Base-by-base conservation (phyloP, 2,329 filamentous ascomycete genomes). In the Periconia sp. region DNA sequence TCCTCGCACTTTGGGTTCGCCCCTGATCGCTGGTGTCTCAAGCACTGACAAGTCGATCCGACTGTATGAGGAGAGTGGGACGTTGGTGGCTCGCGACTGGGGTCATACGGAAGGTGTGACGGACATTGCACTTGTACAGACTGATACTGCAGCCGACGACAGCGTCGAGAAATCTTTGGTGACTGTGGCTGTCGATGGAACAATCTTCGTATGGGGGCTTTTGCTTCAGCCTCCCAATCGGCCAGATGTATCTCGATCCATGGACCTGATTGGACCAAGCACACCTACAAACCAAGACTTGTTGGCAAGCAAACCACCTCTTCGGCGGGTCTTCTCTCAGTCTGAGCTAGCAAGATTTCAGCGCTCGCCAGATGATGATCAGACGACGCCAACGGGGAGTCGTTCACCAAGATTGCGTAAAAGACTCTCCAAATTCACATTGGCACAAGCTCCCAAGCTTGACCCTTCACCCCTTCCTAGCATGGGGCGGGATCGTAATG, bases 41-140 rank as follows among this genome's bases (percentile, higher is more conserved):
- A 92, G 92, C 57, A 96, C 89, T 1, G 94, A 99, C 69, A 99
- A 97, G 66, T 97, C 94, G 1, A 86, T 99, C 42, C 81, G 94
- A 24, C 75, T 99, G 12, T 99, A 99, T 60, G 89, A 96, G 55
- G 85, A 87, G 48, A 85, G 83, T 29, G 92, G 92, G 7, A 73
- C 76, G 2, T 86, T 99, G 43, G 73, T 97, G 19, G 88, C 91
- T 36, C 84, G 90, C 28, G 94, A 97, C 71, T 96, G 91, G 83
- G 94, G 94, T 1, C 94, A 99, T 57, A 96, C 92, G 0, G 92
- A 96, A 64, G 88, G 92, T 7, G 90, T 99, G 52, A 95, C 89
- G 37, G 92, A 92, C 47, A 84, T 95, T 13, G 81, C 87, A 4
- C 73, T 96, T 6, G 49, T 70, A 13, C 55, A 62, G 28, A 48